phyloP scores from a whole-genome alignment of 73 alveolate genomes.

The Symbiodinium natans region DNA sequence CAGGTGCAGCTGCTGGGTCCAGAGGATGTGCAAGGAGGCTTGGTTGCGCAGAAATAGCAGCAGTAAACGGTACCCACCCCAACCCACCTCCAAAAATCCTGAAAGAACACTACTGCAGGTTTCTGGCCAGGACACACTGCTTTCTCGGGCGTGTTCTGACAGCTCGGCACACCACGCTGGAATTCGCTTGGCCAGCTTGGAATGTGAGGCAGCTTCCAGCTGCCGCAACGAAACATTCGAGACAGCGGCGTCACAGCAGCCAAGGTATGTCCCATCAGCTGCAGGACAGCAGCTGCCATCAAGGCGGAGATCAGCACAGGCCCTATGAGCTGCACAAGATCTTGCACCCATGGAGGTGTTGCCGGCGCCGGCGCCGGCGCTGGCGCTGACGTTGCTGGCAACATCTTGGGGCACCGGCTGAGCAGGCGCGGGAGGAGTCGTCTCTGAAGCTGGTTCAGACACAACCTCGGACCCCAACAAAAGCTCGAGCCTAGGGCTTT shows the following conservation, averaged over 20 bases:
- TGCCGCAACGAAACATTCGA: not conserved
- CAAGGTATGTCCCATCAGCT: constrained; percentile 67
- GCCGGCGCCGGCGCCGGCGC: not conserved
- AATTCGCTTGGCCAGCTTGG: not conserved
- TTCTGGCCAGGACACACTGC: not conserved
- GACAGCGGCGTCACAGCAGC: constrained; percentile 60
- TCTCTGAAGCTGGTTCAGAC: not conserved
- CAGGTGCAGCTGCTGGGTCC: constrained; percentile 79
- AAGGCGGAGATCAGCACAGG: constrained; percentile 35
- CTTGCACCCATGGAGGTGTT: too few species aligned
- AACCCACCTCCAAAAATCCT: not conserved
- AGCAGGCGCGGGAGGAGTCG: not conserved
- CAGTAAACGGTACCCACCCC: not conserved
- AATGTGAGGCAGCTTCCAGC: constrained; percentile 1
- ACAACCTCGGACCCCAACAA: not conserved
- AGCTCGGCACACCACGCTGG: constrained; percentile 78
- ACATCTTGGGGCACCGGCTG: not conserved
- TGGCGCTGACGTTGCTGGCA: not conserved
- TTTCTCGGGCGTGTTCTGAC: not conserved
- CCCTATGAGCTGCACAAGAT: not conserved
- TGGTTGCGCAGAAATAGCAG: not conserved
- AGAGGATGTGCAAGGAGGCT: constrained; percentile 55
- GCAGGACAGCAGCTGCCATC: constrained; percentile 62
- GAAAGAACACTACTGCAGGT: not conserved
- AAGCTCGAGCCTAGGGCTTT: not conserved